Conservation (phyloP, 331 rosid genomes). For the Malus hybrid region DNA sequence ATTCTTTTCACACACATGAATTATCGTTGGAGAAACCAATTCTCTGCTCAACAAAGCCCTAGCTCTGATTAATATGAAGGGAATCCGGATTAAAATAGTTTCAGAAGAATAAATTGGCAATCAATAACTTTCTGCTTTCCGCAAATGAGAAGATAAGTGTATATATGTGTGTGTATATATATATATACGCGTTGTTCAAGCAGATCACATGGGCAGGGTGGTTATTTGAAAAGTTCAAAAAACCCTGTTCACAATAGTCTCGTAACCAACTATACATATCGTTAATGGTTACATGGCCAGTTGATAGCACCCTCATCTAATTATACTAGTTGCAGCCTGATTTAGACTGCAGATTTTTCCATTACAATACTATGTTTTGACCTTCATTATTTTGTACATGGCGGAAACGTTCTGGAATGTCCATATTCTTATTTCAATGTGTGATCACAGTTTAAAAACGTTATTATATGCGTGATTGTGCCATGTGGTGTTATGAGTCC, state of each 20-base stretch:
- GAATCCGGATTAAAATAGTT: not conserved
- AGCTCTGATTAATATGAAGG: no score
- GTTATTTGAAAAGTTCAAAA: not conserved
- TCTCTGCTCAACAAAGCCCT: not conserved
- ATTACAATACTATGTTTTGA: not conserved
- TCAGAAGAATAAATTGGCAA: not conserved
- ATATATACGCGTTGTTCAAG: not conserved
- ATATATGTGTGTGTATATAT: no score
- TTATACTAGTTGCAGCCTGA: not conserved
- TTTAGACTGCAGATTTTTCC: not conserved
- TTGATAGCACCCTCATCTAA: no score
- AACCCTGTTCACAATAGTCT: not conserved
- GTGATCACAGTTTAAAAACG: not conserved
- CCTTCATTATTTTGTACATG: not conserved
- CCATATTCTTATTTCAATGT: not conserved
- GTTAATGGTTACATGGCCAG: not conserved
- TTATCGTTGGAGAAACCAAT: constrained; percentile 26
- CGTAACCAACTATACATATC: not conserved
- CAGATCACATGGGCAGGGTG: constrained; percentile 13
- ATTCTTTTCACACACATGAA: constrained; percentile 36
- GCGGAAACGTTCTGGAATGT: not conserved
- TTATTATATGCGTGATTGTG: not conserved
- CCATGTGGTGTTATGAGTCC: not conserved
- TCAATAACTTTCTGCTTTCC: not conserved
- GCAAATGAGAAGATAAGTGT: not conserved